Evolutionary conservation across 768 basidiomycete genomes (phyloP), one percentile per base, ranked within the genome.

Genomic region (Boletus rubescentipes): DNA sequence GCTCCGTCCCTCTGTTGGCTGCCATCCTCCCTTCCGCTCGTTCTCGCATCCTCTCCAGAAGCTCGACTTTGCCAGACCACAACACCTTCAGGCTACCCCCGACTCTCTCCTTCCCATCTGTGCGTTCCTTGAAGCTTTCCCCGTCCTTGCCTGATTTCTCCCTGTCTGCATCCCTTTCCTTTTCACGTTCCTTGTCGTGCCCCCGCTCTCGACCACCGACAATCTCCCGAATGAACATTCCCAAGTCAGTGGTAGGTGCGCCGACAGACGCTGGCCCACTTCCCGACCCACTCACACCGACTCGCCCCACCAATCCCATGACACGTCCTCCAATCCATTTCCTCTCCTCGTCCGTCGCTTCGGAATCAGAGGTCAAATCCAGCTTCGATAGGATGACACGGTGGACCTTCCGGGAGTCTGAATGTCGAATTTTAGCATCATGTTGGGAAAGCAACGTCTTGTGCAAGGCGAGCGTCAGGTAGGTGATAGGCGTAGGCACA

Each of bases 321-420:
- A 69, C 70, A 11, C 68, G 68, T 20, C 61, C 68, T 11, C 70
- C 64, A 23, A 69, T 61, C 60, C 65, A 69, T 29, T 55, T 65
- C 38, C 70, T 59, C 50, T 69, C 68, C 2, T 69, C 68, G 38
- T 69, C 68, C 11, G 70, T 67, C 15, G 54, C 67, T 29, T 69
- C 67, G 12, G 66, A 67, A 44, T 71, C 68, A 15, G 68, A 67
- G 40, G 61, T 65, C 49, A 51, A 58, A 49, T 83, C 86, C 20
- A 88, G 65, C 60, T 82, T 86, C 54, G 75, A 80, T 57, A 84
- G 75, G 36, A 89, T 73, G 38, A 79, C 83, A 15, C 83, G 79
- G 43, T 85, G 81, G 15, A 86, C 82, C 51, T 81, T 82, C 49
- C 85, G 81, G 11, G 79, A 74, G 54, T 86, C 84, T 20, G 77